Evolutionary conservation across 768 basidiomycete genomes (phyloP).

Genomic region (Suillus ampliporus): DNA sequence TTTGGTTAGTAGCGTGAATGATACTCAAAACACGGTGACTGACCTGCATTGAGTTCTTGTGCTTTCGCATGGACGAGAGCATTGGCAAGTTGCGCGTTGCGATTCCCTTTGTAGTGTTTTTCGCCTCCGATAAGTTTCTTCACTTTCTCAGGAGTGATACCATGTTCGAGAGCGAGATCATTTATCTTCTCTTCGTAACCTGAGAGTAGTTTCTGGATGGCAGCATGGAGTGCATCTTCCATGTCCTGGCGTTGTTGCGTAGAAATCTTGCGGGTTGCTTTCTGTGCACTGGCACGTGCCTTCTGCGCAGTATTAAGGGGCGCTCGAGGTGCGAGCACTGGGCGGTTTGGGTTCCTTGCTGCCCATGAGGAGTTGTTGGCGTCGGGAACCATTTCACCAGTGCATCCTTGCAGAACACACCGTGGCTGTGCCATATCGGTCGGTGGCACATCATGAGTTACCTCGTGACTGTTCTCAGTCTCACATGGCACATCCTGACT

Average conservation of each 20-base stretch:
- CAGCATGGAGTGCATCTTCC: background rate
- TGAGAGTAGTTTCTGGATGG: background rate
- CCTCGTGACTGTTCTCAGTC: too few species aligned
- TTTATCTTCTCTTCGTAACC: background rate
- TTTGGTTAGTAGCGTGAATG: too few species aligned
- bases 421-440: too few species aligned
- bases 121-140: slow-evolving; percentile 8
- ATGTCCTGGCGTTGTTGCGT: background rate
- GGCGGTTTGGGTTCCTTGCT: background rate
- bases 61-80: slow-evolving; percentile 8
- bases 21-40: background rate
- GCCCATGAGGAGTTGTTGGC: background rate
- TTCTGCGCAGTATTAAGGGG: background rate
- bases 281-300: background rate
- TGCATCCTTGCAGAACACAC: too few species aligned
- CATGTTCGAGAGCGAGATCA: background rate
- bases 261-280: background rate
- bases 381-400: background rate
- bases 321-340: background rate
- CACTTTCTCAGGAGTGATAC: slow-evolving; percentile 1
- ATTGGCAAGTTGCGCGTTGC: background rate
- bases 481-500: too few species aligned
- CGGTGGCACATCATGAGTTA: too few species aligned
- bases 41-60: slow-evolving; percentile 1
- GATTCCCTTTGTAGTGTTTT: slow-evolving; percentile 1